Conservation (phyloP, 164 flowering plant species). For the Macadamia tetraphylla region DNA sequence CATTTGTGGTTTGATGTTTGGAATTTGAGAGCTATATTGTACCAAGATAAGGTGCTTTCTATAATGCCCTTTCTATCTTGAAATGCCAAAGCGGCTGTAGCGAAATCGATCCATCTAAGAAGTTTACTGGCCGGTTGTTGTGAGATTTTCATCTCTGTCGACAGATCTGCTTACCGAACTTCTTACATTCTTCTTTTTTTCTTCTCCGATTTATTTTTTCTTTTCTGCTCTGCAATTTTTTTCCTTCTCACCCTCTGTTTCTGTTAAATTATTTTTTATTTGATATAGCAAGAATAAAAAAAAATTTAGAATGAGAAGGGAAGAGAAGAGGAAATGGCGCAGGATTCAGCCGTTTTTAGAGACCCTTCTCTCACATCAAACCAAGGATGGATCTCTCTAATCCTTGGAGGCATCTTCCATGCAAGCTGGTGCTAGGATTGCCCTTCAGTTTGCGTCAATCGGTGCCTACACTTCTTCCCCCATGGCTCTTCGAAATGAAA, state of each 20-base stretch:
- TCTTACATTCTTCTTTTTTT: conserved; percentile 20
- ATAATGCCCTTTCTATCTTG: too few species aligned
- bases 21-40: conserved; percentile 25
- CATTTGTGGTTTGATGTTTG: too few species aligned
- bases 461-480: conserved; percentile 1
- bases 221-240: too few species aligned
- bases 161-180: conserved; percentile 40
- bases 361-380: conserved; percentile 2
- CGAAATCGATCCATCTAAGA: conserved; percentile 20
- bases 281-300: not conserved
- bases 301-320: conserved; percentile 2
- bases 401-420: not conserved
- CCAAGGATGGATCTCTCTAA: not conserved
- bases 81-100: conserved; percentile 40
- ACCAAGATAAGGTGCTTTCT: conserved; percentile 36
- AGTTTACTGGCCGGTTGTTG: conserved; percentile 45
- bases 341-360: conserved; percentile 1
- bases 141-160: conserved; percentile 16
- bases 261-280: too few species aligned
- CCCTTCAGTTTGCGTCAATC: conserved; percentile 2
- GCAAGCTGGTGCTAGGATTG: not conserved
- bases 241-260: too few species aligned
- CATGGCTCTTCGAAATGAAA: too few species aligned
- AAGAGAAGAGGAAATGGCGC: conserved; percentile 1
- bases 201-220: not conserved